Evolutionary conservation across 1,139 yeast genomes (phyloP).

Genomic region (Komagataea norvegica): DNA sequence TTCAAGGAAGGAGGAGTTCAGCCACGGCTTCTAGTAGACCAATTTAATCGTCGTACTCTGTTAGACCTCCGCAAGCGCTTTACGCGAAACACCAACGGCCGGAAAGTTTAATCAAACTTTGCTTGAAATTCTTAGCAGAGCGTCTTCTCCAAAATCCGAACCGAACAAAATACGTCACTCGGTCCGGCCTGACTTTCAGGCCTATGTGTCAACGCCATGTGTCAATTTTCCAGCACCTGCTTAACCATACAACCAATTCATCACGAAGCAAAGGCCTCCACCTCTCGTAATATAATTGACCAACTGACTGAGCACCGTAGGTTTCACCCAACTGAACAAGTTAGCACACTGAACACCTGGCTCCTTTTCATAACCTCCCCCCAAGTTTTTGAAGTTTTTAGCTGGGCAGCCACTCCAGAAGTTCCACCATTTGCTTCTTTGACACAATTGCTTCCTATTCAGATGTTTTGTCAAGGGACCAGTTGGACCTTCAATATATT

Average conservation of each 20-base stretch:
- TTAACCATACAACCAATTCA: slow-evolving; percentile 40
- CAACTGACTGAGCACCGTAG: slow-evolving; percentile 41
- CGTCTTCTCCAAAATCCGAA: too few relatives aligned
- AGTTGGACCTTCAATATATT: slow-evolving; percentile 83
- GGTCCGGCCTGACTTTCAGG: too few relatives aligned
- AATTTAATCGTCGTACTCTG: too few relatives aligned
- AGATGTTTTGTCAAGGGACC: slow-evolving; percentile 85
- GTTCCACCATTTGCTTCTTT: slow-evolving; percentile 75
- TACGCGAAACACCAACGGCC: too few relatives aligned
- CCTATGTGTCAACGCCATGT: too few relatives aligned
- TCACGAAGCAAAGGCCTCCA: slow-evolving; percentile 59
- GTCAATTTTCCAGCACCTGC: too few relatives aligned
- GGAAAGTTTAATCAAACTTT: too few relatives aligned
- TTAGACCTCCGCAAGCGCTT: too few relatives aligned
- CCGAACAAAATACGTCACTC: too few relatives aligned
- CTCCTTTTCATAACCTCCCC: slow-evolving; percentile 84
- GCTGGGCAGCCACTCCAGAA: slow-evolving; percentile 75
- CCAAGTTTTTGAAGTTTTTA: slow-evolving; percentile 68
- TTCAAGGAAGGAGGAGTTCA: too few relatives aligned
- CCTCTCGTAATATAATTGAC: slow-evolving; percentile 63
- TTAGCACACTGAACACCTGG: slow-evolving; percentile 44
- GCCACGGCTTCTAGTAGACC: too few relatives aligned
- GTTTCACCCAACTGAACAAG: slow-evolving; percentile 47
- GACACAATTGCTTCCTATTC: slow-evolving; percentile 66
- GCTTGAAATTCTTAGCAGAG: too few relatives aligned